Evolutionary conservation across 768 basidiomycete species (phyloP), one percentile per base, ranked within the genome.

Genomic region (Artomyces pyxidatus): DNA sequence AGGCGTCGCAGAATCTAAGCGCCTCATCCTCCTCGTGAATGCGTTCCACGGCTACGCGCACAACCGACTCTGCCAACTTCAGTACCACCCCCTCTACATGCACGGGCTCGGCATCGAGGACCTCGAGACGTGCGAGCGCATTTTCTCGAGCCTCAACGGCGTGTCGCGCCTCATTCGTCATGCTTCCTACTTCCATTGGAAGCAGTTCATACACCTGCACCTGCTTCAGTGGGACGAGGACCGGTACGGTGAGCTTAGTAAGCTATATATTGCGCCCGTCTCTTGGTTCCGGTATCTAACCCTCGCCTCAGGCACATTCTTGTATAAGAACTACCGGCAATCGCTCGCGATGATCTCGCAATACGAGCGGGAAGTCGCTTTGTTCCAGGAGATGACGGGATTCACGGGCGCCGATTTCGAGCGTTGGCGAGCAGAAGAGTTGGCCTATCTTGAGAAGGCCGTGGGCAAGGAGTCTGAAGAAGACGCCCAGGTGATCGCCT

Each of bases 11-110:
- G 0, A 12, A 2, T 4, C 28, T 10, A 28, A 22, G 11, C 22
- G 19, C 17, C 26, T 43, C 6, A 23, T n/a, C 7, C 23, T 43
- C 2, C 14, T 28, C n/a, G 46, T 47, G 8, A 30, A 47, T 16
- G 35, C 46, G 14, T 47, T 47, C n/a, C 46, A 47, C 23, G 14
- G 46, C 7, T 47, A 30, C 7, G 46, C 37, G 4, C 46, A 47
- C 17, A 38, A 37, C 6, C 6, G 46, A n/a, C 7, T 11, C 8
- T 47, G 46, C 46, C 46, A 47, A 26, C 21, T 47, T 6, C 12
- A 38, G 9, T 37, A 25, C 25, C 46, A 47, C 21, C 37, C 37
- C 6, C 21, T 47, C 10, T 47, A 47, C 17, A 21, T 16, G 21
- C 12, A 14, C 4, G 46, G 37, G 21, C 27, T 14, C 12, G 46